These are phyloP conservation scores for Rhododendron mucronatum DNA, from an alignment of 148 eudicot species.

Conservation along the genomic window DNA sequence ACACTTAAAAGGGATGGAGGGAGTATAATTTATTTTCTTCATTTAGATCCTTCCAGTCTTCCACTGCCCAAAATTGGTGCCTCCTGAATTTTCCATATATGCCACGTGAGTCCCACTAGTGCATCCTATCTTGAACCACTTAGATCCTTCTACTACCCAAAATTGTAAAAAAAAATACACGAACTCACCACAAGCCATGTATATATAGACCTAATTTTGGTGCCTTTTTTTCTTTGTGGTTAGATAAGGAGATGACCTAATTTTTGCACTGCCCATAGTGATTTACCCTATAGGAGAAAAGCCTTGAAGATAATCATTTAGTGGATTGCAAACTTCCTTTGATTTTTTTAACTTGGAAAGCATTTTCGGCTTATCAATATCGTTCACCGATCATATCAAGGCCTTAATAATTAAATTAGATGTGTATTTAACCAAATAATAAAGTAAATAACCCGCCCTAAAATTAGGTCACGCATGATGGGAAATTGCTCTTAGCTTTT, in stretches of 20 bases:
- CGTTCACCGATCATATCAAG: background rate
- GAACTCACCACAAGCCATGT: background rate
- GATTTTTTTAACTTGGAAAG: background rate
- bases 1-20: too few species aligned
- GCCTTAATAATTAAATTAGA: background rate
- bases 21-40: too few species aligned
- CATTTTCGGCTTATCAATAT: background rate
- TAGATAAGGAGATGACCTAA: background rate
- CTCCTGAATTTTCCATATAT: background rate
- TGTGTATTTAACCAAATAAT: background rate
- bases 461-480: background rate
- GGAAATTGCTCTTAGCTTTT: background rate
- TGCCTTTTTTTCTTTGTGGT: background rate
- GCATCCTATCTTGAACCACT: background rate
- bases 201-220: conserved; percentile 3
- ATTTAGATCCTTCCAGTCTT: too few species aligned
- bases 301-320: background rate
- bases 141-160: background rate
- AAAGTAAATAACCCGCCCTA: background rate
- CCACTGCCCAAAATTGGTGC: background rate
- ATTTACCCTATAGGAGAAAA: background rate
- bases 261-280: background rate
- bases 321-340: background rate
- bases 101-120: background rate
- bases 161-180: background rate